Evolutionary conservation across 78 protist species (phyloP).

Genomic region (Planoprotostelium fungivorum): DNA sequence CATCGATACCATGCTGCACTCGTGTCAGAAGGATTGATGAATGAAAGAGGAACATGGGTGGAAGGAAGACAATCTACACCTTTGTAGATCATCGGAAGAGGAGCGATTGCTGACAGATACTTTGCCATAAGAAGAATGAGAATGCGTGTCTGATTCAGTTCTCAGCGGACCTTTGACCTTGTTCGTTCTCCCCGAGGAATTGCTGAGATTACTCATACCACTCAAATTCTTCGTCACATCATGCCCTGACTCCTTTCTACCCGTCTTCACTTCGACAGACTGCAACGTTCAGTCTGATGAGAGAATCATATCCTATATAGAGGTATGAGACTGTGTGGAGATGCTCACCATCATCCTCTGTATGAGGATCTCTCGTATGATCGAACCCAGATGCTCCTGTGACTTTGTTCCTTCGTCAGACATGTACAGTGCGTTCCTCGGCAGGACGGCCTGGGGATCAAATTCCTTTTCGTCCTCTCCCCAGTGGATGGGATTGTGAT

Average conservation of each 20-base stretch:
- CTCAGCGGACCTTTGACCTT: no score
- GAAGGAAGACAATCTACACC: no score
- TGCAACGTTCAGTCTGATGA: not conserved
- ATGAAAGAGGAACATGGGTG: not conserved
- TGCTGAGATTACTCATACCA: no score
- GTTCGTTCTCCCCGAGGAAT: no score
- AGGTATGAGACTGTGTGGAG: no score
- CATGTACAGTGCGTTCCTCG: not conserved
- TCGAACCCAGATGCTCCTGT: not conserved
- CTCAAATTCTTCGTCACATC: no score
- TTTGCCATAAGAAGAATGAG: no score
- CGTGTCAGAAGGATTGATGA: not conserved
- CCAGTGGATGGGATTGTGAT: not conserved
- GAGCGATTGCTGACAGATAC: no score
- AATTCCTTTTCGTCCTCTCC: not conserved
- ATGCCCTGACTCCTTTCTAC: no score
- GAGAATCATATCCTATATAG: not conserved
- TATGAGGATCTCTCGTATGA: not conserved
- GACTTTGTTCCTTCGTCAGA: not conserved
- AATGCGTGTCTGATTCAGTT: no score
- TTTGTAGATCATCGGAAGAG: no score
- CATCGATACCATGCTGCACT: not conserved
- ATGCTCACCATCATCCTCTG: not conserved
- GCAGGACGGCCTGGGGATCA: not conserved
- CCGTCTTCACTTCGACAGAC: no score